Evolutionary conservation across 2,329 filamentous ascomycete species (phyloP).

Genomic region (Harringtonia lauricola): DNA sequence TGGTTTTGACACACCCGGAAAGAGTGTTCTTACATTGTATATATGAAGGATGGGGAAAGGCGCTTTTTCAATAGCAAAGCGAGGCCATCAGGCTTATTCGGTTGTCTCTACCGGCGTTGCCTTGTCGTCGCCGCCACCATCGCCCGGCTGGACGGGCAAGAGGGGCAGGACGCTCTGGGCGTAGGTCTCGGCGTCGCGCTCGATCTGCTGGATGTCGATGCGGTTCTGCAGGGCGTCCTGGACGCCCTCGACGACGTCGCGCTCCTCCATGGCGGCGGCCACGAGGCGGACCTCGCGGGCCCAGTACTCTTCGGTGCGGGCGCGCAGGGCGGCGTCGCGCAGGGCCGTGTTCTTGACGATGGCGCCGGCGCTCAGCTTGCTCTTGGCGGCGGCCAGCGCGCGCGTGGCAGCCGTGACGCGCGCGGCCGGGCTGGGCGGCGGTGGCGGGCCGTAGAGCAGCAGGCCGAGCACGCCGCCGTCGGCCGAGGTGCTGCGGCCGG

Average conservation of each 20-base stretch:
- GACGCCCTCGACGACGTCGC: slow-evolving; percentile 61
- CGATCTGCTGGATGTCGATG: slow-evolving; percentile 51
- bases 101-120: neutral
- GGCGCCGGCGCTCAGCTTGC: slow-evolving; percentile 60
- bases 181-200: slow-evolving; percentile 53
- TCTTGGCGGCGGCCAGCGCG: slow-evolving; percentile 46
- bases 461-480: slow-evolving; percentile 4
- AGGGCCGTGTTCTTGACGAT: slow-evolving; percentile 72
- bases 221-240: slow-evolving; percentile 54
- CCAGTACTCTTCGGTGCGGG: slow-evolving; percentile 65
- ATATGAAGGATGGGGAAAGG: neutral
- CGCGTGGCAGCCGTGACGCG: slow-evolving; percentile 51
- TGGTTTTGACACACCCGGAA: neutral
- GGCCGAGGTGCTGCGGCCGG: slow-evolving; percentile 62
- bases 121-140: neutral
- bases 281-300: slow-evolving; percentile 61
- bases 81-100: too few relatives aligned
- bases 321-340: slow-evolving; percentile 61
- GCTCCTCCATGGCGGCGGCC: slow-evolving; percentile 66
- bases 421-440: slow-evolving; percentile 49
- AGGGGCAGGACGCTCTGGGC: slow-evolving; percentile 30
- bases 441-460: slow-evolving; percentile 36
- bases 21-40: neutral
- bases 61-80: too few relatives aligned
- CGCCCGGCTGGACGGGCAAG: slow-evolving; percentile 21